Percentiles rank a stretch among this genome's conserved stretches.
phyloP scores from a whole-genome alignment of 1,284 basidiomycete genomes.

The Gymnopus androsaceus region DNA sequence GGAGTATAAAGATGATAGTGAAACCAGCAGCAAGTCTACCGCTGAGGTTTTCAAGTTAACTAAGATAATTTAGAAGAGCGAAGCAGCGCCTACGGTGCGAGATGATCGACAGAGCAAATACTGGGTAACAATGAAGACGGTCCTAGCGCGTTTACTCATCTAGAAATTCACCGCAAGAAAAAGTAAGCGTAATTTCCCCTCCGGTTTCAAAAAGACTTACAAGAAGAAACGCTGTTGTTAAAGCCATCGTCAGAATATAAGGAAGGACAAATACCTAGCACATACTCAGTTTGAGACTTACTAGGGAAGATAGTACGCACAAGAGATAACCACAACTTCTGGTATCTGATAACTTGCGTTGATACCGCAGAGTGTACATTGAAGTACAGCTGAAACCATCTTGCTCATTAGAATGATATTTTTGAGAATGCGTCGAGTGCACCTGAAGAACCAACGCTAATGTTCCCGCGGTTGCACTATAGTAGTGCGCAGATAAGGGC shows the following conservation, averaged over 20 bases:
- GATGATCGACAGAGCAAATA: background rate
- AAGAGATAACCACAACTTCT: background rate
- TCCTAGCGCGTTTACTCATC: background rate
- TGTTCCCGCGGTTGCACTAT: constrained; percentile 3
- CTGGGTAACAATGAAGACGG: background rate
- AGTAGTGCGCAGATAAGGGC: background rate
- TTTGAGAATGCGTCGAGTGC: background rate
- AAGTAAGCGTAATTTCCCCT: background rate
- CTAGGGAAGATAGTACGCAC: background rate
- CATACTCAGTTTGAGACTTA: background rate
- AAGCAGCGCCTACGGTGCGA: background rate
- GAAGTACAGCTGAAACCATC: background rate
- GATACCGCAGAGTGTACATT: background rate
- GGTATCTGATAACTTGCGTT: background rate
- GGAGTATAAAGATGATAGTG: background rate
- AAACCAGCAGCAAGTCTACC: constrained; percentile 11
- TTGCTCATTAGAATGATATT: background rate
- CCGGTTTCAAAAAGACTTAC: background rate
- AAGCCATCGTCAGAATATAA: background rate
- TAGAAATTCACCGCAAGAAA: background rate
- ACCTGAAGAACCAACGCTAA: constrained; percentile 10
- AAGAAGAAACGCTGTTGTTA: background rate
- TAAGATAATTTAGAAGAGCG: background rate
- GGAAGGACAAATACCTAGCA: background rate
- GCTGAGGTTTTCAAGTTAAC: background rate